These are phyloP conservation scores for Claviceps sp. DNA, from an alignment of 2,329 filamentous ascomycete genomes.

Conservation along the genomic window DNA sequence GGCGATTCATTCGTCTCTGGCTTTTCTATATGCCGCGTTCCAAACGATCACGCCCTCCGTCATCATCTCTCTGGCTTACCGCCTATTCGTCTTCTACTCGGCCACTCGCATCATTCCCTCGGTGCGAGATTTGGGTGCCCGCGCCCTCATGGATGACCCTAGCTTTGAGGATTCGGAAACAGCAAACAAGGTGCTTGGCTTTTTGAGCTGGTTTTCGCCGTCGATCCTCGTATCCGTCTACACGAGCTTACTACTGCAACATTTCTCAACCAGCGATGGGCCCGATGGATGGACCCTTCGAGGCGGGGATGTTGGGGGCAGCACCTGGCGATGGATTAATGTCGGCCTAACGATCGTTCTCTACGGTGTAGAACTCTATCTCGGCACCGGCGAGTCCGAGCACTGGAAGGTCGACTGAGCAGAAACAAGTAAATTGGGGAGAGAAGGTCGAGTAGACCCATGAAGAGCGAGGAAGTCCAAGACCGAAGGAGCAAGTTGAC, in stretches of 20 bases:
- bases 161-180: conserved; percentile 75
- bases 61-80: conserved; percentile 87
- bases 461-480: too few relatives aligned
- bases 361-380: conserved; percentile 80
- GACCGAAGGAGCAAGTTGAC: background rate
- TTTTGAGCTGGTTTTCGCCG: conserved; percentile 88
- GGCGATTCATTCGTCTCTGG: conserved; percentile 70
- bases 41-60: conserved; percentile 93
- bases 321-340: conserved; percentile 89
- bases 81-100: conserved; percentile 88
- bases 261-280: conserved; percentile 69
- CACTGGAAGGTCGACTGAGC: conserved; percentile 90
- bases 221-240: conserved; percentile 93
- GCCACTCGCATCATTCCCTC: conserved; percentile 93
- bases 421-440: background rate
- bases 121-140: conserved; percentile 73
- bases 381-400: conserved; percentile 73
- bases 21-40: conserved; percentile 79
- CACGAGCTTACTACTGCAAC: conserved; percentile 87
- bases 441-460: background rate
- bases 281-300: conserved; percentile 72
- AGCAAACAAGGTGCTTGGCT: conserved; percentile 64
- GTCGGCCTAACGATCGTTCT: conserved; percentile 76
- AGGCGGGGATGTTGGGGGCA: conserved; percentile 66
- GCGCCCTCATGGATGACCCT: conserved; percentile 71